Conservation (phyloP, 108 stramenopile genomes). For the Cylindrotheca closterium region DNA sequence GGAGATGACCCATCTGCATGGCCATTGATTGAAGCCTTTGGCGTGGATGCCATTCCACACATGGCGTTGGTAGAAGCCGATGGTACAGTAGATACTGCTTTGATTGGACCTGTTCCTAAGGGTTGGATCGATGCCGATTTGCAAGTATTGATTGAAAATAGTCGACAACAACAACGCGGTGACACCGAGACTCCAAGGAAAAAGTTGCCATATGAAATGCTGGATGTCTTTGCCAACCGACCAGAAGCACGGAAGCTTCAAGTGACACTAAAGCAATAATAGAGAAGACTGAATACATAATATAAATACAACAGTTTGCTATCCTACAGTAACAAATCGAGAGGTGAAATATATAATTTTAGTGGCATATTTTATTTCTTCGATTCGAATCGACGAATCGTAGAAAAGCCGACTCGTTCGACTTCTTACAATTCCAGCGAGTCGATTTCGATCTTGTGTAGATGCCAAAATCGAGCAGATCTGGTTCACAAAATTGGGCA, state of each 20-base stretch:
- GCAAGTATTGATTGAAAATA: conserved; percentile 62
- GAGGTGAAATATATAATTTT: too few species aligned
- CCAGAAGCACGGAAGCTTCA: conserved; percentile 32
- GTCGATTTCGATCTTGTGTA: too few species aligned
- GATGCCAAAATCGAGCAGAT: too few species aligned
- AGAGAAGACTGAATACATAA: too few species aligned
- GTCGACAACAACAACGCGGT: conserved; percentile 2
- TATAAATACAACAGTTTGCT: too few species aligned
- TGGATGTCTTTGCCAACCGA: conserved; percentile 71
- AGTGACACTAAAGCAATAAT: not conserved
- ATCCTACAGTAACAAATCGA: too few species aligned
- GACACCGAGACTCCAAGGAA: not conserved
- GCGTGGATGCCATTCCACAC: conserved; percentile 87
- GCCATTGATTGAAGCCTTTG: conserved; percentile 69
- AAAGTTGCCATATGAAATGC: conserved; percentile 65
- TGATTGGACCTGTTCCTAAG: conserved; percentile 79
- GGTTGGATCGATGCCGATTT: conserved; percentile 65
- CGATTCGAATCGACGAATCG: too few species aligned
- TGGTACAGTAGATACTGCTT: conserved; percentile 81
- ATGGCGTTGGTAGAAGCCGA: conserved; percentile 61
- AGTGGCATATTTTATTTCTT: too few species aligned
- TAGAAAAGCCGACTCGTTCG: too few species aligned
- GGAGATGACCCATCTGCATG: conserved; percentile 54
- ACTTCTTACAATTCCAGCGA: too few species aligned
- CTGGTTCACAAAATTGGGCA: too few species aligned